A percentile compares a stretch with the other conserved stretches of the same genome.
Evolutionary conservation across 805 yeast genomes (phyloP).

Genomic region (Wickerhamiella hasegawae): DNA sequence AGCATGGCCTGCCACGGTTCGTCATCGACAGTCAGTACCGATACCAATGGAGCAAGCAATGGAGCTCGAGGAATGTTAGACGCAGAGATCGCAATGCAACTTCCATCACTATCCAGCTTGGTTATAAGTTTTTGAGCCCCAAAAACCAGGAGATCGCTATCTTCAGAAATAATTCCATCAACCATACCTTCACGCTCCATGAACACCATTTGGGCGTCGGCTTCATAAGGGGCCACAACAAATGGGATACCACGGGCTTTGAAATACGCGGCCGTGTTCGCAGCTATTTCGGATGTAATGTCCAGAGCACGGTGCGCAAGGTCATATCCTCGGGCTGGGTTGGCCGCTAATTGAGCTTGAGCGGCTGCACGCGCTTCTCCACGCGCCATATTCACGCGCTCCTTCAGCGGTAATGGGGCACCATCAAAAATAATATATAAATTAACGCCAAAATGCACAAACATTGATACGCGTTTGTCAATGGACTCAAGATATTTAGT

Average conservation of each 20-base stretch:
- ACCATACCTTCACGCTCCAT: slow-evolving; percentile 60
- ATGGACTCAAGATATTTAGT: slow-evolving; percentile 43
- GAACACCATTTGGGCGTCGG: slow-evolving; percentile 92
- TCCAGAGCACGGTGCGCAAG: slow-evolving; percentile 38
- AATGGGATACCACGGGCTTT: slow-evolving; percentile 41
- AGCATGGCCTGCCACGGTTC: slow-evolving; percentile 30
- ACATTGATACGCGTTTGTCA: slow-evolving; percentile 47
- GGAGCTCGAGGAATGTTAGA: slow-evolving; percentile 30
- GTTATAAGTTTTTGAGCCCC: slow-evolving; percentile 69
- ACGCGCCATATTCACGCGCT: slow-evolving; percentile 54
- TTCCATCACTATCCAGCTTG: slow-evolving; percentile 55
- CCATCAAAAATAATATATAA: slow-evolving; percentile 94
- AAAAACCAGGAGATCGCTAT: slow-evolving; percentile 79
- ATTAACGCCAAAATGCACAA: slow-evolving; percentile 48
- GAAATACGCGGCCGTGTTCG: slow-evolving; percentile 50
- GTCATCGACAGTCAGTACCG: slow-evolving; percentile 20
- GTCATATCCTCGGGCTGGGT: neutral
- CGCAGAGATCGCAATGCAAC: slow-evolving; percentile 52
- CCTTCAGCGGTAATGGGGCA: slow-evolving; percentile 65
- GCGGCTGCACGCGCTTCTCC: slow-evolving; percentile 41
- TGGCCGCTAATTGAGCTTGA: slow-evolving; percentile 2
- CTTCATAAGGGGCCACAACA: slow-evolving; percentile 95
- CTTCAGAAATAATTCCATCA: slow-evolving; percentile 83
- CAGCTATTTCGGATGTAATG: slow-evolving; percentile 84
- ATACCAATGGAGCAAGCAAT: neutral